These are phyloP conservation scores for Mycena capillaripes DNA, from an alignment of 768 basidiomycete species.

Conservation along the genomic window DNA sequence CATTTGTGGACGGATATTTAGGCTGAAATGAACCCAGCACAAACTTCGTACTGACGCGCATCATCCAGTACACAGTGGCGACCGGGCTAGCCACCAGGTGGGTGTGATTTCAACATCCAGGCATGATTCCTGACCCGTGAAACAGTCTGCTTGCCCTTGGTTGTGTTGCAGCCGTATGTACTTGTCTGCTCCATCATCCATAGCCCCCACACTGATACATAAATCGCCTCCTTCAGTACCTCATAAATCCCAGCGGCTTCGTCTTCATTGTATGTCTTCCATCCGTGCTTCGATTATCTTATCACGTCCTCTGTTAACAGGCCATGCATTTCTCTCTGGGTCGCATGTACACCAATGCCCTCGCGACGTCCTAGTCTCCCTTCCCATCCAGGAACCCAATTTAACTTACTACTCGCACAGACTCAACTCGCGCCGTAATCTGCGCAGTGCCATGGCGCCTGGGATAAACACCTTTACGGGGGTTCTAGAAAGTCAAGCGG, in stretches of 20 bases:
- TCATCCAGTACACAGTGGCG: constrained; percentile 29
- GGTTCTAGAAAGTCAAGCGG: too few relatives aligned
- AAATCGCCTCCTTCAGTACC: not conserved
- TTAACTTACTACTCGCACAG: not conserved
- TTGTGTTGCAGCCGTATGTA: too few relatives aligned
- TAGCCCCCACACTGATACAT: too few relatives aligned
- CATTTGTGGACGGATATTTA: not conserved
- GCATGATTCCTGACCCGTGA: not conserved
- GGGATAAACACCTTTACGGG: too few relatives aligned
- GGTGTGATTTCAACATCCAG: not conserved
- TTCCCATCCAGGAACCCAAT: too few relatives aligned
- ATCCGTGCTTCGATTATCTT: not conserved
- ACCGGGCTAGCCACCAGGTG: constrained; percentile 32
- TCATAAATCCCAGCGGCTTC: constrained; percentile 27
- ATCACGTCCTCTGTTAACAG: constrained; percentile 19
- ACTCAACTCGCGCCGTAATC: constrained; percentile 28
- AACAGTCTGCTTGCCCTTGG: constrained; percentile 7
- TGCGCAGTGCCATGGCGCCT: not conserved
- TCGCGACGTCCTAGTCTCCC: constrained; percentile 39
- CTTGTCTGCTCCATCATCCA: too few relatives aligned
- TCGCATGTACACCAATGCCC: constrained; percentile 43
- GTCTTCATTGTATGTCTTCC: constrained; percentile 37
- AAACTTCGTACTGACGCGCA: constrained; percentile 19
- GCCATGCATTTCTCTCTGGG: constrained; percentile 45
- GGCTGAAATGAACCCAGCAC: not conserved